phyloP scores from a whole-genome alignment of 108 stramenopile species.

The Mediolabrus comicus region DNA sequence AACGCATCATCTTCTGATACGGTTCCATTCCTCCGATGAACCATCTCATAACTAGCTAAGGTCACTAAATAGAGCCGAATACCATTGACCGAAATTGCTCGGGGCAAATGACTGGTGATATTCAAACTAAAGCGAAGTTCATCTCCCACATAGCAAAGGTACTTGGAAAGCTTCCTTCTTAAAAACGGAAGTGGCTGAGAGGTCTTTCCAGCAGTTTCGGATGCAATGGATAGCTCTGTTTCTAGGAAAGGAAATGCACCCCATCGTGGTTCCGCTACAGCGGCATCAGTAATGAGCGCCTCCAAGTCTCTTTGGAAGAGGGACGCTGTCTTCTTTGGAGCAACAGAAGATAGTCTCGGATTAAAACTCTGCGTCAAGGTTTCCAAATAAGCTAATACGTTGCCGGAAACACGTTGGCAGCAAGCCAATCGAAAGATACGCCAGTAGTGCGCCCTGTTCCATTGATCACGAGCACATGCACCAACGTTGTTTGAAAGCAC shows the following conservation, averaged over 20 bases:
- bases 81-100: constrained; percentile 54
- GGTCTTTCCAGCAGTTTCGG: constrained; percentile 29
- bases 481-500: constrained; percentile 58
- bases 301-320: constrained; percentile 68
- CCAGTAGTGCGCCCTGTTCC: constrained; percentile 75
- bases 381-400: constrained; percentile 66
- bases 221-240: constrained; percentile 47
- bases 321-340: constrained; percentile 55
- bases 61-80: constrained; percentile 62
- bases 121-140: constrained; percentile 40
- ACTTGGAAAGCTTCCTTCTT: constrained; percentile 56
- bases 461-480: constrained; percentile 61
- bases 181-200: constrained; percentile 46
- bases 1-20: constrained; percentile 66
- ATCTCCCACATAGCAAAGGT: constrained; percentile 66
- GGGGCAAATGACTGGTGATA: constrained; percentile 61
- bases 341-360: constrained; percentile 51
- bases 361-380: constrained; percentile 74
- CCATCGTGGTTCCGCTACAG: constrained; percentile 50
- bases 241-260: constrained; percentile 65
- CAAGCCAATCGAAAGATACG: constrained; percentile 76
- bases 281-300: constrained; percentile 52
- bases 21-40: constrained; percentile 44
- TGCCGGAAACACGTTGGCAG: constrained; percentile 63
- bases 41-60: constrained; percentile 46